A percentile compares a stretch with the other conserved stretches of the same genome.
Conservation (phyloP, 2,329 filamentous ascomycete species). For the Fusarium torreyae region DNA sequence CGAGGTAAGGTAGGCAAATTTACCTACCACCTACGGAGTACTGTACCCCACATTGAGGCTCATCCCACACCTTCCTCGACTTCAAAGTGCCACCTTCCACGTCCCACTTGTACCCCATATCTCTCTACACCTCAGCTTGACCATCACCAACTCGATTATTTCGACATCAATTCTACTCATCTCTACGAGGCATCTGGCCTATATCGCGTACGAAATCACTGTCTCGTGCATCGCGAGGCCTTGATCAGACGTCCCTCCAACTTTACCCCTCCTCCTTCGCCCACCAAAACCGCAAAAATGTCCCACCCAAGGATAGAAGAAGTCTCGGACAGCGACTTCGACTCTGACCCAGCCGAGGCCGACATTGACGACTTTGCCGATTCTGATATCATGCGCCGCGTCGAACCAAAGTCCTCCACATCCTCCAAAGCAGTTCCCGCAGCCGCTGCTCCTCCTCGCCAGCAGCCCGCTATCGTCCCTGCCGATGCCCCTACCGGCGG, state of each 20-base stretch:
- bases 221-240: neutral
- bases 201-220: neutral
- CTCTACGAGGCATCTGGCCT: neutral
- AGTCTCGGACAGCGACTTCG: slow-evolving; percentile 84
- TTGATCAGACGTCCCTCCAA: neutral
- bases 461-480: slow-evolving; percentile 47
- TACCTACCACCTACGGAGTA: neutral
- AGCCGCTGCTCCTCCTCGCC: slow-evolving; percentile 51
- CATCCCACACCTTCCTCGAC: slow-evolving; percentile 37
- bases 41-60: slow-evolving; percentile 47
- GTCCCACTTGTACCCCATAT: slow-evolving; percentile 40
- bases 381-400: slow-evolving; percentile 68
- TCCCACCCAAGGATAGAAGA: slow-evolving; percentile 93
- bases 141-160: slow-evolving; percentile 12
- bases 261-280: slow-evolving; percentile 21
- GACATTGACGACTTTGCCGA: slow-evolving; percentile 79
- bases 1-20: slow-evolving; percentile 1
- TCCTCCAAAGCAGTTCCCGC: slow-evolving; percentile 46
- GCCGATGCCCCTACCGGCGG: slow-evolving; percentile 52
- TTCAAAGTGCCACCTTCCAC: slow-evolving; percentile 41
- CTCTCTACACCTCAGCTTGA: slow-evolving; percentile 26
- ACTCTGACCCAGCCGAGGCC: slow-evolving; percentile 89
- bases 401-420: slow-evolving; percentile 53
- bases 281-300: slow-evolving; percentile 65
- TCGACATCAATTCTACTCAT: slow-evolving; percentile 4